Evolutionary conservation across 768 basidiomycete genomes (phyloP).

Genomic region (Tulasnella sp.): DNA sequence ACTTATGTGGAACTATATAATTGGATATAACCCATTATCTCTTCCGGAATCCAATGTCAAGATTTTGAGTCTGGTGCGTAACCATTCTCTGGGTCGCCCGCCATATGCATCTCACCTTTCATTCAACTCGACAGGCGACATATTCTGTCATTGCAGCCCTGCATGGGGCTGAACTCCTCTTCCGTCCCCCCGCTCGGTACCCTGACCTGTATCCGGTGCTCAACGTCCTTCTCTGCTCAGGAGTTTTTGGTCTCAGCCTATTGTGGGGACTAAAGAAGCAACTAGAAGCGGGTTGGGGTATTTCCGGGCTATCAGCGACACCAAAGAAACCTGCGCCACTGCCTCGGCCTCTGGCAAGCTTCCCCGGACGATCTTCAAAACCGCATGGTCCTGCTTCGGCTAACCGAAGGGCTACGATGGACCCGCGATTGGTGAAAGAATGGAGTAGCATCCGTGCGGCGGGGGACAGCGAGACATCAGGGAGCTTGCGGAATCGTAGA

Average conservation of each 20-base stretch:
- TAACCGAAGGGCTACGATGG: conserved; percentile 16
- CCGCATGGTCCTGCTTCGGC: conserved; percentile 7
- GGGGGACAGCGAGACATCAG: conserved; percentile 8
- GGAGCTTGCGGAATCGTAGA: conserved; percentile 1
- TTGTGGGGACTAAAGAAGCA: conserved; percentile 86
- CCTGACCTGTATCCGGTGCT: conserved; percentile 85
- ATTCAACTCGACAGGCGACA: conserved; percentile 48
- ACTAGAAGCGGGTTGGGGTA: conserved; percentile 78
- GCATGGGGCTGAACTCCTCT: conserved; percentile 65
- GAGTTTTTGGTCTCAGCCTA: conserved; percentile 82
- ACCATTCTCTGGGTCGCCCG: neutral
- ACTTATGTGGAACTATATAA: conserved; percentile 77
- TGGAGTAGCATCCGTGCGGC: conserved; percentile 12
- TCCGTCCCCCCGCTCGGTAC: conserved; percentile 71
- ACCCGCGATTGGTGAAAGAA: conserved; percentile 8
- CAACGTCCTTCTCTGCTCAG: conserved; percentile 80
- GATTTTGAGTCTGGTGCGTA: conserved; percentile 40
- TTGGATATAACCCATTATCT: conserved; percentile 73
- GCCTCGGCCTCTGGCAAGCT: conserved; percentile 10
- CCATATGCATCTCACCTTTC: conserved; percentile 22
- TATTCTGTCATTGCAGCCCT: conserved; percentile 60
- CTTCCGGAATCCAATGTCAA: conserved; percentile 52
- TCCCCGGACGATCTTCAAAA: conserved; percentile 16
- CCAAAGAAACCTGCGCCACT: conserved; percentile 13
- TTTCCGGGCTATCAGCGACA: conserved; percentile 52